Evolutionary conservation across 257 asterid species (phyloP).

Genomic region (Nicotiana tabacum): DNA sequence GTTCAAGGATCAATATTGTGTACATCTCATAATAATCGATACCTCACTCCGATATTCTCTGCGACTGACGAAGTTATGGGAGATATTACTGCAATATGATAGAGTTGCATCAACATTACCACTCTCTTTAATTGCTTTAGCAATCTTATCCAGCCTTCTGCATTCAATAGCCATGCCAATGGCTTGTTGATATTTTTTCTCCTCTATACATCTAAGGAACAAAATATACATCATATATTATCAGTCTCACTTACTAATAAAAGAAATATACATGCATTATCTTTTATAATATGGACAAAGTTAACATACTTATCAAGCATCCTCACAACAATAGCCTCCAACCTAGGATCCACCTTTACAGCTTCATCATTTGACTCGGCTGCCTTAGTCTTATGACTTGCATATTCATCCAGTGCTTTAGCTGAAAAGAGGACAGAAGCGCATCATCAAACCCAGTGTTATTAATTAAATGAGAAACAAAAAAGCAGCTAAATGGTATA

Average conservation of each 20-base stretch:
- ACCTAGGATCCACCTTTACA: constrained; percentile 63
- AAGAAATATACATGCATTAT: not conserved
- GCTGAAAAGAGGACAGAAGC: constrained; percentile 35
- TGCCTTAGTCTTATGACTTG: constrained; percentile 68
- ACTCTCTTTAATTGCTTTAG: constrained; percentile 69
- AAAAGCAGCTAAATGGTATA: not conserved
- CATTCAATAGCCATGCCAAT: constrained; percentile 91
- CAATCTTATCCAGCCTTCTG: constrained; percentile 84
- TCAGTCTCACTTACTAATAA: too few species aligned
- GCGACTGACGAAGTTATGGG: constrained; percentile 66
- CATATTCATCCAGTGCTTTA: constrained; percentile 91
- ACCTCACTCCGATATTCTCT: constrained; percentile 94
- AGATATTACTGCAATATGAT: constrained; percentile 70
- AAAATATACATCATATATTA: too few species aligned
- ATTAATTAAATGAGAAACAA: not conserved
- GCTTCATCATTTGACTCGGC: constrained; percentile 64
- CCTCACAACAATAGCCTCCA: constrained; percentile 90
- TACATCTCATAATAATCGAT: constrained; percentile 6
- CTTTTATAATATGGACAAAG: constrained; percentile 1
- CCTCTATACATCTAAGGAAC: constrained; percentile 59
- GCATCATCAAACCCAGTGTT: not conserved
- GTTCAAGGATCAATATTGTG: not conserved
- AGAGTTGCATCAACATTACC: constrained; percentile 73
- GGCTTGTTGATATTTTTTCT: constrained; percentile 85
- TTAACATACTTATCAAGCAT: constrained; percentile 86